A percentile compares a stretch with the other conserved stretches of the same genome.
Conservation (phyloP, 1,139 yeast species). For the Tardiomyces digboiensis region DNA sequence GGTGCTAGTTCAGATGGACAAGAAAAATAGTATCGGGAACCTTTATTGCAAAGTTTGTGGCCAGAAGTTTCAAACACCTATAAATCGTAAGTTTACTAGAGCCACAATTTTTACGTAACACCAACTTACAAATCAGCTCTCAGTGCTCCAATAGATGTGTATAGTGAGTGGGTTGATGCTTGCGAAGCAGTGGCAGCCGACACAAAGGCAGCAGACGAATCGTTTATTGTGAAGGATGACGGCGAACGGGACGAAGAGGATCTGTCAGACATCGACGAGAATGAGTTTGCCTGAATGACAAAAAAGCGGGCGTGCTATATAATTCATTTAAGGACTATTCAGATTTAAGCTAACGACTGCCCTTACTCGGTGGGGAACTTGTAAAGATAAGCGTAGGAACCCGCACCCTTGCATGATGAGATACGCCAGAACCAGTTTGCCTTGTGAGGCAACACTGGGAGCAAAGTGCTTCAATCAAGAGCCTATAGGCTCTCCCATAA, state of each 20-base stretch:
- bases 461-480: too few species aligned
- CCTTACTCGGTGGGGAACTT: too few species aligned
- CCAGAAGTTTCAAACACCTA: constrained; percentile 84
- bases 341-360: too few species aligned
- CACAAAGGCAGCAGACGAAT: constrained; percentile 30
- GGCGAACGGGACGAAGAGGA: constrained; percentile 19
- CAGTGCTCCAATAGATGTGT: constrained; percentile 87
- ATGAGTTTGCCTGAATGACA: neutral
- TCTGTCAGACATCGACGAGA: constrained; percentile 22
- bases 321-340: too few species aligned
- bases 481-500: too few species aligned
- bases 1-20: constrained; percentile 81
- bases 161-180: constrained; percentile 98
- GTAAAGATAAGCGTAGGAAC: neutral
- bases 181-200: constrained; percentile 92
- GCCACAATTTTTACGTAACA: constrained; percentile 28
- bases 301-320: too few species aligned
- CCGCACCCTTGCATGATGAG: neutral
- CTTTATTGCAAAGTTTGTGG: constrained; percentile 92
- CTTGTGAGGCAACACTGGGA: too few species aligned
- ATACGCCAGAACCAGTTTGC: too few species aligned
- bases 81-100: constrained; percentile 32
- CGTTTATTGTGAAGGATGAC: constrained; percentile 6
- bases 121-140: constrained; percentile 34
- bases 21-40: constrained; percentile 76